These are phyloP conservation scores for Exophiala dermatitidis DNA, from an alignment of 2,329 filamentous ascomycete species.

Conservation along the genomic window DNA sequence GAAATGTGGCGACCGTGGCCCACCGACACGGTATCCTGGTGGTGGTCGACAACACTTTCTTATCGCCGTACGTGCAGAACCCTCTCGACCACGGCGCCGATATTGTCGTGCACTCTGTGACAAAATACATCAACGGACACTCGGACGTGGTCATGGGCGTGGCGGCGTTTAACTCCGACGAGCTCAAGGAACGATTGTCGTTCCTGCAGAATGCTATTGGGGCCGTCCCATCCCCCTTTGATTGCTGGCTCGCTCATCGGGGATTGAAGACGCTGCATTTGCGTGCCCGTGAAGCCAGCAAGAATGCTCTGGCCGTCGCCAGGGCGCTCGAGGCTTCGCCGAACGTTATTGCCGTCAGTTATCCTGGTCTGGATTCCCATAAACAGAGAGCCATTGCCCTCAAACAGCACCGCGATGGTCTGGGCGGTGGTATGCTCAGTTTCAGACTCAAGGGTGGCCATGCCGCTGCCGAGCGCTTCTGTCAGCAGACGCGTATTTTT, in stretches of 20 bases:
- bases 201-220: slow-evolving; percentile 98
- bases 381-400: slow-evolving; percentile 75
- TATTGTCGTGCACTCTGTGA: slow-evolving; percentile 93
- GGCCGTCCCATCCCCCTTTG: slow-evolving; percentile 87
- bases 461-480: slow-evolving; percentile 82
- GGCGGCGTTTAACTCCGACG: slow-evolving; percentile 84
- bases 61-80: slow-evolving; percentile 94
- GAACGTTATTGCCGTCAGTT: slow-evolving; percentile 85
- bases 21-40: slow-evolving; percentile 85
- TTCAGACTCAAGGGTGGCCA: slow-evolving; percentile 89
- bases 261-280: slow-evolving; percentile 95
- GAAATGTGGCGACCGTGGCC: slow-evolving; percentile 71
- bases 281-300: slow-evolving; percentile 74
- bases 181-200: slow-evolving; percentile 65
- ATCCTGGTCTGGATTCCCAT: slow-evolving; percentile 83
- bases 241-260: slow-evolving; percentile 96
- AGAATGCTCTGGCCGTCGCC: slow-evolving; percentile 74
- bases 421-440: slow-evolving; percentile 95
- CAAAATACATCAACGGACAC: slow-evolving; percentile 99
- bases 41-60: slow-evolving; percentile 98
- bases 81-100: slow-evolving; percentile 91
- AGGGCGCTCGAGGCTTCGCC: slow-evolving; percentile 68
- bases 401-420: slow-evolving; percentile 86
- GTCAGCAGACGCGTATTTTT: slow-evolving; percentile 80
- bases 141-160: slow-evolving; percentile 95